A percentile compares a stretch with the other conserved stretches of the same genome.
Conservation (phyloP, 2,329 filamentous ascomycete species). For the Penicillium sp. region DNA sequence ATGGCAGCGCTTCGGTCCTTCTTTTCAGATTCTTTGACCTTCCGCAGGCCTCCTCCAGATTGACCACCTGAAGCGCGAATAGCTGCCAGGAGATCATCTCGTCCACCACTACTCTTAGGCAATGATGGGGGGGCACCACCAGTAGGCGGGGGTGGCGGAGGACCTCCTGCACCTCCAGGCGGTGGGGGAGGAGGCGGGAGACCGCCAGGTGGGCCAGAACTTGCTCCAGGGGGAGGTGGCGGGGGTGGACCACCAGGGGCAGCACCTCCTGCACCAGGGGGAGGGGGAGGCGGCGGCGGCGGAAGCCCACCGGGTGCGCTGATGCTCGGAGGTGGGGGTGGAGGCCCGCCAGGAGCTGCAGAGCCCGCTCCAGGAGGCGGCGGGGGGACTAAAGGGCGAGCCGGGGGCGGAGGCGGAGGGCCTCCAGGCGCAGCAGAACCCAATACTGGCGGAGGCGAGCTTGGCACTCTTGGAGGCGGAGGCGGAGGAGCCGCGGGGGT, state of each 20-base stretch:
- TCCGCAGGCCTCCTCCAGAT: conserved; percentile 45
- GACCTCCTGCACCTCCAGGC: conserved; percentile 43
- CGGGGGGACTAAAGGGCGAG: conserved; percentile 50
- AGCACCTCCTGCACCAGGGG: conserved; percentile 28
- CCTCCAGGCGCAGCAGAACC: conserved; percentile 36
- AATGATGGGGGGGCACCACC: conserved; percentile 45
- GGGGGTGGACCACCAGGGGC: conserved; percentile 24
- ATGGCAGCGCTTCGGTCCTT: conserved; percentile 46
- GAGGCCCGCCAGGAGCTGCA: conserved; percentile 23
- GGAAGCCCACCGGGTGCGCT: conserved; percentile 33
- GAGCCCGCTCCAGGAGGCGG: conserved; percentile 33
- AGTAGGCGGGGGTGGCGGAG: conserved; percentile 52
- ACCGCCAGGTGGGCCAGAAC: conserved; percentile 35
- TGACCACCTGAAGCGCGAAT: conserved; percentile 57
- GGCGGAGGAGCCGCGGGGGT: conserved; percentile 42
- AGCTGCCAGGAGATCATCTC: conserved; percentile 47
- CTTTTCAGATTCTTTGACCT: conserved; percentile 48
- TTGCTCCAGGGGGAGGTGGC: conserved; percentile 42
- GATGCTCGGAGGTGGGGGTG: conserved; percentile 29
- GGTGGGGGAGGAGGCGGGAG: conserved; percentile 42
- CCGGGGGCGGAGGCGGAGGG: conserved; percentile 41
- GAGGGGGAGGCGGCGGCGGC: conserved; percentile 30
- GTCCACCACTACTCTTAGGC: conserved; percentile 38
- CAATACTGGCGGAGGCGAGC: conserved; percentile 28
- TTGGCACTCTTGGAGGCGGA: conserved; percentile 41